These are phyloP conservation scores for Euphrasia arctica DNA, from an alignment of 305 asterid genomes.

Conservation along the genomic window DNA sequence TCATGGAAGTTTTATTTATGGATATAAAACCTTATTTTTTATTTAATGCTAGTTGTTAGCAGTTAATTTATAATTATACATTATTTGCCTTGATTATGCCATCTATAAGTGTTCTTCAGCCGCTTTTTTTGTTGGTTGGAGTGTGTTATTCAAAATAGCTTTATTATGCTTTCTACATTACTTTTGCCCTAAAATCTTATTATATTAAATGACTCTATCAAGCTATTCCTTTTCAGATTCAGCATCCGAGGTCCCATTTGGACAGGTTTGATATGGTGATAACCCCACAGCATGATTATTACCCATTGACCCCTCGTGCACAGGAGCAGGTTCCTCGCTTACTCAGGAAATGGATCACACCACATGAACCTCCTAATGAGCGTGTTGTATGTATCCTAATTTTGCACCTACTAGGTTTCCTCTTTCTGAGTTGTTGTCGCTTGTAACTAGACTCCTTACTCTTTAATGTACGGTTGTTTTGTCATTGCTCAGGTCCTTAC, in stretches of 20 bases:
- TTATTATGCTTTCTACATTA: constrained; percentile 12
- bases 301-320: constrained; percentile 71
- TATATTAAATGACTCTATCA: neutral
- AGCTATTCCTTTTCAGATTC: constrained; percentile 60
- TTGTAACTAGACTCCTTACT: constrained; percentile 8
- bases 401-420: constrained; percentile 7
- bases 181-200: neutral
- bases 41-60: constrained; percentile 5
- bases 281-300: constrained; percentile 91
- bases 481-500: constrained; percentile 68
- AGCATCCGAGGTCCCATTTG: constrained; percentile 91
- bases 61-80: constrained; percentile 11
- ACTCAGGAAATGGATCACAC: constrained; percentile 86
- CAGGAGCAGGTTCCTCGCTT: constrained; percentile 85
- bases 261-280: constrained; percentile 94
- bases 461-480: constrained; percentile 1
- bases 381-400: constrained; percentile 61
- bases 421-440: neutral
- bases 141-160: constrained; percentile 13
- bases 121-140: neutral
- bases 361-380: constrained; percentile 69
- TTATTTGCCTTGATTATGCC: constrained; percentile 5
- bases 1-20: neutral
- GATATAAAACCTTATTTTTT: neutral
- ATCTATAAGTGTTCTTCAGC: neutral